Conservation (phyloP, 352 stramenopile genomes). For the Elongisporangium anandrum region DNA sequence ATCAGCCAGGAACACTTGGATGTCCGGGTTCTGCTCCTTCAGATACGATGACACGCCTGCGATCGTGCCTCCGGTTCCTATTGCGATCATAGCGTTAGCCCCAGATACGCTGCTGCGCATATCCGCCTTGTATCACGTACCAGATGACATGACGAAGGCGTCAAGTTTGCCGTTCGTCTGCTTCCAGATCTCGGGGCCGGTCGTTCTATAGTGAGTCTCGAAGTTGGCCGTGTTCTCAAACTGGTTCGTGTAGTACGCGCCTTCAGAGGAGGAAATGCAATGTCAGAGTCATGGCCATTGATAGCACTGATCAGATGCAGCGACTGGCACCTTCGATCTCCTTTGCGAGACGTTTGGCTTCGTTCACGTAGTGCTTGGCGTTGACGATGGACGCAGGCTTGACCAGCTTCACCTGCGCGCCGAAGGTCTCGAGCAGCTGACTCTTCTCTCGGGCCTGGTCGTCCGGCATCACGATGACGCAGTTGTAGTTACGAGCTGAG, state of each 20-base stretch:
- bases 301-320: too few species aligned
- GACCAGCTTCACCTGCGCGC: slow-evolving; percentile 85
- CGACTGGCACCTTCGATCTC: slow-evolving; percentile 63
- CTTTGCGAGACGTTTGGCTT: slow-evolving; percentile 84
- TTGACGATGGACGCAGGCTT: slow-evolving; percentile 95
- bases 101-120: not conserved
- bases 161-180: slow-evolving; percentile 91
- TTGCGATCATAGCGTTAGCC: not conserved
- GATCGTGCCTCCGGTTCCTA: slow-evolving; percentile 96
- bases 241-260: slow-evolving; percentile 96
- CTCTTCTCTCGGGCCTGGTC: slow-evolving; percentile 94
- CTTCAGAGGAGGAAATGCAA: too few species aligned
- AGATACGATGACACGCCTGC: slow-evolving; percentile 93
- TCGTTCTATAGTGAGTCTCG: slow-evolving; percentile 91
- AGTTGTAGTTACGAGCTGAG: slow-evolving; percentile 90
- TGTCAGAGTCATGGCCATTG: too few species aligned
- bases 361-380: slow-evolving; percentile 97
- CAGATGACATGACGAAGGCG: slow-evolving; percentile 97
- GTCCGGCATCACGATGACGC: slow-evolving; percentile 97
- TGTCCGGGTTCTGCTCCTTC: slow-evolving; percentile 82
- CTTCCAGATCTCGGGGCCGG: slow-evolving; percentile 94
- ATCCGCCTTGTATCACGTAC: slow-evolving; percentile 25
- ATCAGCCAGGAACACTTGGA: slow-evolving; percentile 95
- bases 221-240: slow-evolving; percentile 98
- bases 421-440: slow-evolving; percentile 74